Evolutionary conservation across 106 monocot genomes (phyloP).

Genomic region (Acorus gramineus): DNA sequence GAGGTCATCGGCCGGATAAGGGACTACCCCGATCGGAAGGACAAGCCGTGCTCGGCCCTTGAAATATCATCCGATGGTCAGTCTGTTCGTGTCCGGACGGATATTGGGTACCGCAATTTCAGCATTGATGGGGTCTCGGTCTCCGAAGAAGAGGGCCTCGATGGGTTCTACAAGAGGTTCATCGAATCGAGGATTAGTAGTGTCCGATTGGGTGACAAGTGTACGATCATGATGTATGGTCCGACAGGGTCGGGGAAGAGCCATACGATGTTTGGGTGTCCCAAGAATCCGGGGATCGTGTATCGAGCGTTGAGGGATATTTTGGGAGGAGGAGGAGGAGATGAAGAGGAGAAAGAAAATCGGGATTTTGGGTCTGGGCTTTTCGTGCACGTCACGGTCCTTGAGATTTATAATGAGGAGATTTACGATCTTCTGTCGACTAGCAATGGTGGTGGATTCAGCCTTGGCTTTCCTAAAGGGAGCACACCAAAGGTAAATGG

Average conservation of each 20-base stretch:
- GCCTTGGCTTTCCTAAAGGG: constrained; percentile 34
- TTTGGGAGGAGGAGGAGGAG: constrained; percentile 25
- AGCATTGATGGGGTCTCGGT: constrained; percentile 79
- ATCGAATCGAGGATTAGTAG: constrained; percentile 64
- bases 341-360: constrained; percentile 19
- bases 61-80: constrained; percentile 40
- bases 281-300: constrained; percentile 76
- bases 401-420: constrained; percentile 98
- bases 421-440: constrained; percentile 85
- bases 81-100: constrained; percentile 56
- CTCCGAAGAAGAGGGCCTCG: constrained; percentile 65
- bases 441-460: constrained; percentile 10
- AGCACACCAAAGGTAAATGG: constrained; percentile 59
- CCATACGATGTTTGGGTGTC: constrained; percentile 90
- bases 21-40: constrained; percentile 38
- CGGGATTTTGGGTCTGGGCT: constrained; percentile 37
- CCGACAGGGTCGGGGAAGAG: constrained; percentile 97
- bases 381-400: constrained; percentile 73
- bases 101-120: constrained; percentile 85
- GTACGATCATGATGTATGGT: constrained; percentile 98
- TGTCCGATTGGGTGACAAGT: constrained; percentile 68
- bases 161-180: constrained; percentile 63
- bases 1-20: constrained; percentile 86
- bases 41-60: constrained; percentile 29
- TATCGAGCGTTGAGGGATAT: constrained; percentile 86